Base-by-base conservation (phyloP, 805 yeast genomes). In the Ogataea glucozyma region DNA sequence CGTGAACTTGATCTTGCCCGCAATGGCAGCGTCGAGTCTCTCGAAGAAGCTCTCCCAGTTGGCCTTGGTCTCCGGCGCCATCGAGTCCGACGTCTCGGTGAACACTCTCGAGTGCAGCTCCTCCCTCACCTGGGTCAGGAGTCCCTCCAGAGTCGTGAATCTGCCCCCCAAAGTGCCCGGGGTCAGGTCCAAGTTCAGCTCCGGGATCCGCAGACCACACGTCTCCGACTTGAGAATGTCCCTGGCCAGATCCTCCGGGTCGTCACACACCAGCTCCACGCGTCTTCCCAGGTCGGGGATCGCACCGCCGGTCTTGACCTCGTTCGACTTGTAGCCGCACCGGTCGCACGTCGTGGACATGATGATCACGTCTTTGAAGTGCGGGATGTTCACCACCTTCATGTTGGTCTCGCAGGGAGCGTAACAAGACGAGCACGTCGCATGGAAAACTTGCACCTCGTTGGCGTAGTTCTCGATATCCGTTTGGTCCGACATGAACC, bases 141-240 rank as follows among this genome's bases (percentile, higher is more conserved):
- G 74, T 49, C 99, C 99, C 69, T 93, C 99, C 50, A 93, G 71
- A 12, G 99, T 93, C 34, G 99, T 93, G 72, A 93, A 93, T 62
- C 99, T 79, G 44, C 99, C 99, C 48, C 99, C 99, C 39, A 93
- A 73, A 2, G 99, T 93, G 47, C 99, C 99, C 30, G 96, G 90
- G 12, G 90, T 88, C 58, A 93, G 78, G 65, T 93, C 99, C 53
- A 93, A 76, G 59, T 79, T 80, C 48, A 93, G 73, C 68, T 93
- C 99, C 4, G 99, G 98, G 44, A 91, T 75, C 16, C 66, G 69
- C 67, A 93, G 61, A 4, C 89, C 84, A 70, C 98, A 91, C 11
- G 97, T 85, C 70, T 93, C 99, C 13, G 95, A 83, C 69, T 93
- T 93, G 57, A 93, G 75, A 44, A 93, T 85, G 64, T 93, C 99